phyloP scores from a whole-genome alignment of 2,329 filamentous ascomycete species.

The Ophiocordyceps camponoti-saundersi region DNA sequence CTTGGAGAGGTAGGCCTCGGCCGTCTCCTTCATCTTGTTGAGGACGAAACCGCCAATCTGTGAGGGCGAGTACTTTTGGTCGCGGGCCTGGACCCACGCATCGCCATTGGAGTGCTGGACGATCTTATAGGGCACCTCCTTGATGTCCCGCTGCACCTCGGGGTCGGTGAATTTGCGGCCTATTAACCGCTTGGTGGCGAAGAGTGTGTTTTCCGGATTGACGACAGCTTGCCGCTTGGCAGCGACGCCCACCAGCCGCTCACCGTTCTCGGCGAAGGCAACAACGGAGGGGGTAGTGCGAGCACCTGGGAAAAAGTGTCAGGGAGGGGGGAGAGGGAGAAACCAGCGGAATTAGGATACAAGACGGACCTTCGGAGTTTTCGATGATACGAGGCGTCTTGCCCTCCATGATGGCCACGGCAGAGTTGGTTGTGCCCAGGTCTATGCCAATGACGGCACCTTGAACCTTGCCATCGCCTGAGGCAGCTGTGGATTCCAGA shows the following conservation, averaged over 20 bases:
- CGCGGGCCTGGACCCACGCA: slow-evolving; percentile 86
- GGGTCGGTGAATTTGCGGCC: slow-evolving; percentile 88
- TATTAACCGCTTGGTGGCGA: slow-evolving; percentile 97
- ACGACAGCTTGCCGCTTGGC: slow-evolving; percentile 97
- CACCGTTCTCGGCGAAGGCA: slow-evolving; percentile 86
- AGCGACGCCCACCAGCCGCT: slow-evolving; percentile 90
- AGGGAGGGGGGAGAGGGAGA: too few species aligned
- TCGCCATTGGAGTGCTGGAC: slow-evolving; percentile 93
- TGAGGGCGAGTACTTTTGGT: slow-evolving; percentile 93
- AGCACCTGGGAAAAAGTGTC: slow-evolving; percentile 14
- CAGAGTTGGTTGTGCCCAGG: slow-evolving; percentile 94
- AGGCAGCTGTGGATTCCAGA: slow-evolving; percentile 48
- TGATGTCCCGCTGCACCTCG: slow-evolving; percentile 92
- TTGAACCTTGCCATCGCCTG: slow-evolving; percentile 59
- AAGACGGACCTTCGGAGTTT: slow-evolving; percentile 67
- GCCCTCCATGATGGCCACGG: slow-evolving; percentile 94
- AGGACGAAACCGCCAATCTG: slow-evolving; percentile 94
- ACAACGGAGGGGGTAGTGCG: slow-evolving; percentile 58
- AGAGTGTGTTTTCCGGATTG: slow-evolving; percentile 96
- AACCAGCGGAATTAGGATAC: neutral
- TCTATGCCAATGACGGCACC: slow-evolving; percentile 97
- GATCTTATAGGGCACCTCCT: slow-evolving; percentile 98
- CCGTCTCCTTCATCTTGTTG: slow-evolving; percentile 99
- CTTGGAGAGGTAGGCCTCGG: slow-evolving; percentile 82
- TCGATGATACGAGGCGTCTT: slow-evolving; percentile 92